Conservation (phyloP, 768 basidiomycete genomes). For the Russula lepida region DNA sequence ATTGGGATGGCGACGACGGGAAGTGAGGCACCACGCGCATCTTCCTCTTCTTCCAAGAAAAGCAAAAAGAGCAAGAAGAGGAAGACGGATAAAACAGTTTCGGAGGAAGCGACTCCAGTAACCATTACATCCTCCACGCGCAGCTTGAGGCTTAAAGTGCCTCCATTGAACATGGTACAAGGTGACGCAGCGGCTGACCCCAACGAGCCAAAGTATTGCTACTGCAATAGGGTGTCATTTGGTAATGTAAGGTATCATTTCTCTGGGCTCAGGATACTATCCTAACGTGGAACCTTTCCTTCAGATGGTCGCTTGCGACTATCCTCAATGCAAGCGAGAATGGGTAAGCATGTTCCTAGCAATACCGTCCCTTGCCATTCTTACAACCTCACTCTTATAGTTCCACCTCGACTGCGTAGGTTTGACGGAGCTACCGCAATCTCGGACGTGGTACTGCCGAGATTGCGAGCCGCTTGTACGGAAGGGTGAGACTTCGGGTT, state of each 20-base stretch:
- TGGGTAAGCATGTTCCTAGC: conserved; percentile 51
- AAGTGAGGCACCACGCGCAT: conserved; percentile 6
- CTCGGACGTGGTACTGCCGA: conserved; percentile 60
- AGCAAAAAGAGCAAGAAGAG: conserved; percentile 24
- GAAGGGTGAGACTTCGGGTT: conserved; percentile 26
- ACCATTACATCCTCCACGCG: conserved; percentile 9
- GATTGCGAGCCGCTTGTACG: conserved; percentile 38
- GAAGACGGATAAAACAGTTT: conserved; percentile 21
- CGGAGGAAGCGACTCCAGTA: background rate
- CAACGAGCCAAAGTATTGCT: conserved; percentile 62
- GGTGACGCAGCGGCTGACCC: conserved; percentile 24
- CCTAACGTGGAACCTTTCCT: conserved; percentile 2
- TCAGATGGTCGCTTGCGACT: conserved; percentile 87
- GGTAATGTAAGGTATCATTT: conserved; percentile 51
- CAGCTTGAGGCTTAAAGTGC: conserved; percentile 32
- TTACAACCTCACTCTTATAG: conserved; percentile 30
- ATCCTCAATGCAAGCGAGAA: conserved; percentile 59
- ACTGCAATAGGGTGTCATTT: conserved; percentile 70
- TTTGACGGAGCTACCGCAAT: conserved; percentile 46
- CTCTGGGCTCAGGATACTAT: background rate
- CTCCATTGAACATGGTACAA: conserved; percentile 23
- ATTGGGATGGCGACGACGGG: conserved; percentile 11
- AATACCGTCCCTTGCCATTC: background rate
- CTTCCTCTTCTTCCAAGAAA: conserved; percentile 9
- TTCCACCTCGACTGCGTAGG: conserved; percentile 68